A percentile compares a stretch with the other conserved stretches of the same genome.
Conservation (phyloP, 768 basidiomycete species). For the Lactarius vividus region DNA sequence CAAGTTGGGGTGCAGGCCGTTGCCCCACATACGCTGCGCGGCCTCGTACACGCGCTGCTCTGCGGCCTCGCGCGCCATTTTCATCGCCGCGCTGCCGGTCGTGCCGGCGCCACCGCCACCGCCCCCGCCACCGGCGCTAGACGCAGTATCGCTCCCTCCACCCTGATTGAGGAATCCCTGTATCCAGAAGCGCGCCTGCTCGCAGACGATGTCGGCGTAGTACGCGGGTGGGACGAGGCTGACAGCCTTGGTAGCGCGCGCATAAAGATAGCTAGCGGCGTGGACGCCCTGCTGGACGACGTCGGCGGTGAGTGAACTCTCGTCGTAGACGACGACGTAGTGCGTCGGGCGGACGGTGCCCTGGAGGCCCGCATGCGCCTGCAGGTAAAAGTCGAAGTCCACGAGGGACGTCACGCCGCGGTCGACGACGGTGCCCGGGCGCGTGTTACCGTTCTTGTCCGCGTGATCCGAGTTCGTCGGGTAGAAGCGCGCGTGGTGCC, state of each 20-base stretch:
- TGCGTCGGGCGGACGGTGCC: conserved; percentile 72
- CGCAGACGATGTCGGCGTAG: conserved; percentile 81
- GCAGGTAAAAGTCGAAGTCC: conserved; percentile 37
- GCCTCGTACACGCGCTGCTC: conserved; percentile 38
- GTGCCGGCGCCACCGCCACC: conserved; percentile 39
- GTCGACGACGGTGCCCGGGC: conserved; percentile 79
- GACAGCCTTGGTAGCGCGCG: conserved; percentile 80
- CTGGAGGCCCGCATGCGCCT: conserved; percentile 74
- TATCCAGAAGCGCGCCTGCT: conserved; percentile 72
- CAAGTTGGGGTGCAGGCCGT: conserved; percentile 50
- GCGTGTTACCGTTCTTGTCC: conserved; percentile 70
- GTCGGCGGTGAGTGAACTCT: conserved; percentile 65
- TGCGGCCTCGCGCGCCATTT: conserved; percentile 35
- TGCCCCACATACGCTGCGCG: conserved; percentile 40
- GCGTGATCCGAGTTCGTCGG: conserved; percentile 49
- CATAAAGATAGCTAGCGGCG: conserved; percentile 69
- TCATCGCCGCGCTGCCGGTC: conserved; percentile 27
- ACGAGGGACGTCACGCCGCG: conserved; percentile 60
- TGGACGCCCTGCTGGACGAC: conserved; percentile 73
- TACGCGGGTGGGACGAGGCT: conserved; percentile 78
- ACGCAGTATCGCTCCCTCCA: conserved; percentile 34
- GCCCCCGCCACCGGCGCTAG: conserved; percentile 18
- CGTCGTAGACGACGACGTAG: conserved; percentile 79
- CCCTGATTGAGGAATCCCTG: conserved; percentile 60
- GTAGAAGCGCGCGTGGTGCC: conserved; percentile 62